These are phyloP conservation scores for Chlorella sorokiniana DNA, from an alignment of 139 green algal species.

Conservation along the genomic window DNA sequence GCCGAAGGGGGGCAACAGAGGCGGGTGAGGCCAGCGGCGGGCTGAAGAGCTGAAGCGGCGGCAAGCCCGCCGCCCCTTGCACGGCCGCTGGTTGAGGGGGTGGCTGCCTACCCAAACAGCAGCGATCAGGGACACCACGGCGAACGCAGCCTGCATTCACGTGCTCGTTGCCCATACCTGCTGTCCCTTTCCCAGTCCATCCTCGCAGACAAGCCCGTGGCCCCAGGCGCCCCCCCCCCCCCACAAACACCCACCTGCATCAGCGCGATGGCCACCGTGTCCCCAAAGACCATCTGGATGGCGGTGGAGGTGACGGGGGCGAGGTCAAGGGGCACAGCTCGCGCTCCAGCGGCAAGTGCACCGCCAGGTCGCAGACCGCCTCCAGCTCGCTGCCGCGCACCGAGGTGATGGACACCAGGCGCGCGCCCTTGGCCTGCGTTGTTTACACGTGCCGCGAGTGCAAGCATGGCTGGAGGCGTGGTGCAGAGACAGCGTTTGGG, in stretches of 20 bases:
- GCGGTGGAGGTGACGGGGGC: constrained; percentile 67
- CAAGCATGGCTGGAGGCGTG: not conserved
- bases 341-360: constrained; percentile 61
- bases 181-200: too few relatives aligned
- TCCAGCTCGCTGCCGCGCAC: constrained; percentile 50
- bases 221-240: not conserved
- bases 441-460: too few relatives aligned
- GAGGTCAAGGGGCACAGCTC: constrained; percentile 74
- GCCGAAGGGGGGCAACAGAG: not conserved
- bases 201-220: too few relatives aligned
- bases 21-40: not conserved
- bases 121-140: too few relatives aligned
- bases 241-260: constrained; percentile 46
- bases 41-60: too few relatives aligned
- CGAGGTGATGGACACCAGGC: constrained; percentile 55
- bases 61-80: too few relatives aligned
- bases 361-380: constrained; percentile 49
- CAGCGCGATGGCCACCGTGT: constrained; percentile 70
- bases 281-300: constrained; percentile 72
- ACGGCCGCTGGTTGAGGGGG: too few relatives aligned
- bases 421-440: constrained; percentile 68
- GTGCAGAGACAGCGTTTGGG: not conserved
- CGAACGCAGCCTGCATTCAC: too few relatives aligned
- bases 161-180: too few relatives aligned
- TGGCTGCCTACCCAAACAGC: too few relatives aligned